These are phyloP conservation scores for Trypanosomatidae sp. DNA, from an alignment of 208 protist genomes.

Conservation along the genomic window DNA sequence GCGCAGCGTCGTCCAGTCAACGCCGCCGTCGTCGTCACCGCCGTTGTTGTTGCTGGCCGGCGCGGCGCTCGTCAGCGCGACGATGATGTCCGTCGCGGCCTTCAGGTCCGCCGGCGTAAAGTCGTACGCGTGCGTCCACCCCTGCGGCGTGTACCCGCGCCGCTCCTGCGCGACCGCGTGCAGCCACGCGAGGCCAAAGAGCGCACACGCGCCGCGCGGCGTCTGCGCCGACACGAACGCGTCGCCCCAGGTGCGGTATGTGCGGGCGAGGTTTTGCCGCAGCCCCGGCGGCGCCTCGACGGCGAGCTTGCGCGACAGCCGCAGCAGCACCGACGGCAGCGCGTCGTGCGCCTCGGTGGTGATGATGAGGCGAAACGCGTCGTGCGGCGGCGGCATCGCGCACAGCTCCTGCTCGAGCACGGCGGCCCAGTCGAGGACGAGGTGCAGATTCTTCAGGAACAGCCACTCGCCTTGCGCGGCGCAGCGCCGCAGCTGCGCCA, in stretches of 20 bases:
- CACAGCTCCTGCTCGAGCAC: conserved; percentile 89
- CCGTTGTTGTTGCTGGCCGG: no score
- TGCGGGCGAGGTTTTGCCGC: conserved; percentile 92
- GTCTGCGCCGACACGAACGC: conserved; percentile 40
- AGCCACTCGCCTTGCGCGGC: conserved; percentile 86
- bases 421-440: conserved; percentile 90
- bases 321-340: conserved; percentile 91
- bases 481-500: conserved; percentile 75
- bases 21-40: conserved; percentile 4
- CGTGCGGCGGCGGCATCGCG: conserved; percentile 63
- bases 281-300: conserved; percentile 93
- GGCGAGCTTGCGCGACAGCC: conserved; percentile 90
- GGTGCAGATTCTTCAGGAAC: conserved; percentile 95
- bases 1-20: conserved; percentile 86
- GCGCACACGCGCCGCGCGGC: conserved; percentile 33
- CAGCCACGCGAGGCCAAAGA: conserved; percentile 93
- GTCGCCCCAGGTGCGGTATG: conserved; percentile 76
- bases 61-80: no score
- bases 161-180: conserved; percentile 95
- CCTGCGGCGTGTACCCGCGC: conserved; percentile 95
- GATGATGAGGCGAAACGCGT: conserved; percentile 92
- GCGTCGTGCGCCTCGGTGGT: conserved; percentile 90
- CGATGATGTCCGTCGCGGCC: conserved; percentile 83
- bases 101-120: conserved; percentile 93
- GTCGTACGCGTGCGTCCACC: conserved; percentile 96